A percentile compares a stretch with the other conserved stretches of the same genome.
Conservation (phyloP, 192 early-diverging fungal genomes). For the Backusella psychrophila region DNA sequence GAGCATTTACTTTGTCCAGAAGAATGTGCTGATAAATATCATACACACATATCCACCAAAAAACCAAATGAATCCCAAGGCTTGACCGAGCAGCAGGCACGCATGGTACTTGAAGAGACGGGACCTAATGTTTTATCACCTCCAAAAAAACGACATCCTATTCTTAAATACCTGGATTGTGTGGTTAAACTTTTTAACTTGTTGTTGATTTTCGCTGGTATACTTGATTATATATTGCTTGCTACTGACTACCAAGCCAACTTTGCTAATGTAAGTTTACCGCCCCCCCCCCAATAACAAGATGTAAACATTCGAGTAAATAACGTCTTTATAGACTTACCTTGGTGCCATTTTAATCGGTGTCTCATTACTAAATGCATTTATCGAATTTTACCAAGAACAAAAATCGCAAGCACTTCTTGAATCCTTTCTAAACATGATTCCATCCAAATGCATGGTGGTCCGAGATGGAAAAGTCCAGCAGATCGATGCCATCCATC, state of each 20-base stretch:
- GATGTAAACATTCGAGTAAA: not conserved
- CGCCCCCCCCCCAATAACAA: not conserved
- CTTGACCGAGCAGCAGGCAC: constrained; percentile 59
- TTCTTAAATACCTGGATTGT: constrained; percentile 75
- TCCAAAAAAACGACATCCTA: constrained; percentile 75
- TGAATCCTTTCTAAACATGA: constrained; percentile 89
- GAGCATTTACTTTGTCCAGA: constrained; percentile 49
- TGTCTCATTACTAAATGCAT: constrained; percentile 88
- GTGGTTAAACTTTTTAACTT: constrained; percentile 85
- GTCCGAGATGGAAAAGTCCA: constrained; percentile 74
- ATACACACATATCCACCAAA: constrained; percentile 45
- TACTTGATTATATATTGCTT: constrained; percentile 79
- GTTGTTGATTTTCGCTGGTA: constrained; percentile 79
- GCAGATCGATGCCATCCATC: constrained; percentile 64
- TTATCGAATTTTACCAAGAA: constrained; percentile 90
- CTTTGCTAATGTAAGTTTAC: constrained; percentile 66
- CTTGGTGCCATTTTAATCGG: constrained; percentile 85
- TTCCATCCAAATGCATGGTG: constrained; percentile 79
- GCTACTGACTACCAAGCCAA: constrained; percentile 75
- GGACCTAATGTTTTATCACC: constrained; percentile 89
- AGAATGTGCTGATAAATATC: constrained; percentile 42
- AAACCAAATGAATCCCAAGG: constrained; percentile 74
- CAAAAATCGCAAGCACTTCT: constrained; percentile 90
- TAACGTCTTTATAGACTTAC: constrained; percentile 58
- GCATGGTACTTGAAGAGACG: constrained; percentile 58